Percentiles rank a stretch among this genome's conserved stretches.
Conservation (phyloP, 176 grass and related monocot genomes). For the Musa troglodytarum region DNA sequence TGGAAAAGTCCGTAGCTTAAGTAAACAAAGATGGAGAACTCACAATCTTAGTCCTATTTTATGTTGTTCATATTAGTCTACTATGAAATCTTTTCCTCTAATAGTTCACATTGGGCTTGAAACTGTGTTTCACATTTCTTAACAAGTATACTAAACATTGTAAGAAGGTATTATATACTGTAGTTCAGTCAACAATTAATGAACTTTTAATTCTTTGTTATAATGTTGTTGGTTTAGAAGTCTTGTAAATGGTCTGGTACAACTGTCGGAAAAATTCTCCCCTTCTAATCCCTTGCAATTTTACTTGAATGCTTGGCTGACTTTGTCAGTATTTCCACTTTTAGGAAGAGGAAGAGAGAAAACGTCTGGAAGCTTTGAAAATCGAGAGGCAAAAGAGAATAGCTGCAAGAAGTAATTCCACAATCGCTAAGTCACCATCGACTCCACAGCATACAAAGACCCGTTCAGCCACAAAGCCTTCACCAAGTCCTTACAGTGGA, state of each 20-base stretch:
- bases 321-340: slow-evolving; percentile 10
- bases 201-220: neutral
- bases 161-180: neutral
- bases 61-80: neutral
- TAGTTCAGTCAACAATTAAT: neutral
- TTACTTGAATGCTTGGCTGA: neutral
- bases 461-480: slow-evolving; percentile 16
- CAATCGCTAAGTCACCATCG: slow-evolving; percentile 23
- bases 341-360: slow-evolving; percentile 86
- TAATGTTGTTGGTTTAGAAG: neutral
- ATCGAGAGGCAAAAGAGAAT: slow-evolving; percentile 92
- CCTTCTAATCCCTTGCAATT: neutral
- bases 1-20: neutral
- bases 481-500: slow-evolving; percentile 53
- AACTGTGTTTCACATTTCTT: neutral
- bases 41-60: neutral
- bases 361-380: slow-evolving; percentile 82
- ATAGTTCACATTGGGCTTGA: neutral
- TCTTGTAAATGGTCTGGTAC: neutral
- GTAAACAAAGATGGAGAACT: neutral
- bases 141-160: neutral
- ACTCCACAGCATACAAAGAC: slow-evolving; percentile 11
- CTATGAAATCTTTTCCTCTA: neutral
- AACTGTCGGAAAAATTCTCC: neutral
- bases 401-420: slow-evolving; percentile 38